Percentiles rank a stretch among this genome's conserved stretches.
phyloP scores from a whole-genome alignment of 2,329 filamentous ascomycete genomes.

The Cladosporium sp. region DNA sequence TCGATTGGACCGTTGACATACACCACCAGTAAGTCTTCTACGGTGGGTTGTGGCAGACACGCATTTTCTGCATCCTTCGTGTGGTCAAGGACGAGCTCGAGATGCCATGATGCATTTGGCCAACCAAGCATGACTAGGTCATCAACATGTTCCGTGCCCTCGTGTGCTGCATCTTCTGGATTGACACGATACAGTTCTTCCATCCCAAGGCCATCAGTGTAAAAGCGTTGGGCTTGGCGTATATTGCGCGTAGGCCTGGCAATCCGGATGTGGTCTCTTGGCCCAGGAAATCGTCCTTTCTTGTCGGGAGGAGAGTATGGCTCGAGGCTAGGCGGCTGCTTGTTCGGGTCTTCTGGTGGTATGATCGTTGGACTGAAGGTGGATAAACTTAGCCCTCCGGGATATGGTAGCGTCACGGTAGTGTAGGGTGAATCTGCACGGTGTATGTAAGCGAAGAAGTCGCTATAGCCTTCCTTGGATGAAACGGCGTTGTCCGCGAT shows the following conservation, averaged over 20 bases:
- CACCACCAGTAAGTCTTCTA: conserved; percentile 1
- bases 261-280: conserved; percentile 5
- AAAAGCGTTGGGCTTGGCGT: neutral
- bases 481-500: conserved; percentile 52
- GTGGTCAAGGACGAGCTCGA: neutral
- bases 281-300: neutral
- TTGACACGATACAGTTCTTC: neutral
- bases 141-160: neutral
- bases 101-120: conserved; percentile 7
- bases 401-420: conserved; percentile 51
- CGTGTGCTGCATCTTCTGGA: neutral
- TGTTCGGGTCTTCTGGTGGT: neutral
- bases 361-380: conserved; percentile 1
- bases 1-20: conserved; percentile 5
- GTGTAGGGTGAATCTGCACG: conserved; percentile 52
- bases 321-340: neutral
- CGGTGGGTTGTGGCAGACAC: neutral
- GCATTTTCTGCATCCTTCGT: neutral
- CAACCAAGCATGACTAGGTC: conserved; percentile 3
- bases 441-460: conserved; percentile 50
- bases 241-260: neutral
- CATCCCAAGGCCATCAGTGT: conserved; percentile 4
- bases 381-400: conserved; percentile 49
- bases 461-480: conserved; percentile 45
- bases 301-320: neutral